Percentiles rank a stretch among this genome's conserved stretches.
Conservation (phyloP, 148 eudicot species). For the Limonium bicolor region DNA sequence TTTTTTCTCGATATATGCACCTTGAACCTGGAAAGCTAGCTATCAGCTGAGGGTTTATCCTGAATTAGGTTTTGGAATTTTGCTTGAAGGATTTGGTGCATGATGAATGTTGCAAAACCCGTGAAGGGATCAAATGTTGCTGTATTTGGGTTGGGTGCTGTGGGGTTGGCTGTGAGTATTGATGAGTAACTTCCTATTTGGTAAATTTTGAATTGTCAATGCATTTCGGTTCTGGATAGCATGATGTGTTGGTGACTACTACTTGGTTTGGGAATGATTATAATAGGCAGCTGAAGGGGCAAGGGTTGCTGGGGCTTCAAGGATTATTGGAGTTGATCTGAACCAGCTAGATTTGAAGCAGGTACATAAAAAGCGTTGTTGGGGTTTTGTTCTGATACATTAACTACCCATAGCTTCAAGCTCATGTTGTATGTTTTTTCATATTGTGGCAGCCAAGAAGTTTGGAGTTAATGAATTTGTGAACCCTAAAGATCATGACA, state of each 20-base stretch:
- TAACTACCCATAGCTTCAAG: neutral
- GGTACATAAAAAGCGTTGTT: no score
- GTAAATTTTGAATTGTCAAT: neutral
- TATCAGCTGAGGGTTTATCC: no score
- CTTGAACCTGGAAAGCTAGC: no score
- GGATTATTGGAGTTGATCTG: slow-evolving; percentile 29
- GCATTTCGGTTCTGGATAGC: neutral
- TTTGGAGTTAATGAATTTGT: slow-evolving; percentile 4
- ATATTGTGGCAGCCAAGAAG: slow-evolving; percentile 2
- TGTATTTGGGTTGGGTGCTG: slow-evolving; percentile 75
- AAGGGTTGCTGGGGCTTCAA: slow-evolving; percentile 78
- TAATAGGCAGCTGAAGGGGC: slow-evolving; percentile 51
- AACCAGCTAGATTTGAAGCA: slow-evolving; percentile 22
- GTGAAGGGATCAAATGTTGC: slow-evolving; percentile 65
- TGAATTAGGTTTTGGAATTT: no score
- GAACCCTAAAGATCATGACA: slow-evolving; percentile 4
- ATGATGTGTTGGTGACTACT: neutral
- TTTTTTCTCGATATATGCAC: no score
- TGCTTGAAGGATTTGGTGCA: slow-evolving; percentile 72
- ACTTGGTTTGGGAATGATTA: neutral
- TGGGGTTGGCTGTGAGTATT: slow-evolving; percentile 87
- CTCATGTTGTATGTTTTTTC: neutral
- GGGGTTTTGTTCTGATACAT: neutral
- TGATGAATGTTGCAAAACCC: slow-evolving; percentile 78
- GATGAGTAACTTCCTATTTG: neutral